phyloP scores from a whole-genome alignment of 495 filamentous ascomycete species.

The Aspergillus nidulans region DNA sequence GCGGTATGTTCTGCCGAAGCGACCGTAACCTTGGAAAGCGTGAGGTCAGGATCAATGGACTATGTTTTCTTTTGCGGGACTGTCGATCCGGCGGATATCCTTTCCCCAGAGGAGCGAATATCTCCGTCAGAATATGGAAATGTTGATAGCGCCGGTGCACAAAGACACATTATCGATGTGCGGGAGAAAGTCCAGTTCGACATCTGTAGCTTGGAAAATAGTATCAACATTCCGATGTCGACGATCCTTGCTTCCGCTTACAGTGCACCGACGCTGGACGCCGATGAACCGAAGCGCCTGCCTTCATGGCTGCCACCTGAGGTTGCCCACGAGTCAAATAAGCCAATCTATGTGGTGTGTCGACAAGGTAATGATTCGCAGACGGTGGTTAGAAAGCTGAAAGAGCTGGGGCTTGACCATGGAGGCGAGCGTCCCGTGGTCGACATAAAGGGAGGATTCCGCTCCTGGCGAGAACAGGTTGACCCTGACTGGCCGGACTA shows the following conservation, averaged over 20 bases:
- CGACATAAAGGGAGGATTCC: slow-evolving; percentile 78
- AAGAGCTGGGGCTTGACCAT: slow-evolving; percentile 58
- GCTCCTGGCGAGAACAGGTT: slow-evolving; percentile 76
- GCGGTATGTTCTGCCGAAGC: slow-evolving; percentile 65
- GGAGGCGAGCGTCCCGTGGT: slow-evolving; percentile 57
- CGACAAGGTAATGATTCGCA: slow-evolving; percentile 88
- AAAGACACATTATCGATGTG: slow-evolving; percentile 62
- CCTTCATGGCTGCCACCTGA: slow-evolving; percentile 45
- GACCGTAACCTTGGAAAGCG: slow-evolving; percentile 55
- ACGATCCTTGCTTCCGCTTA: slow-evolving; percentile 35
- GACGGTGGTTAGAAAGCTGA: slow-evolving; percentile 64
- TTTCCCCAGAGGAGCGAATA: slow-evolving; percentile 59
- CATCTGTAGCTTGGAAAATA: slow-evolving; percentile 68
- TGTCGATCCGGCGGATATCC: slow-evolving; percentile 41
- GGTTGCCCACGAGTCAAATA: slow-evolving; percentile 20
- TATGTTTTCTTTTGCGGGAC: slow-evolving; percentile 78
- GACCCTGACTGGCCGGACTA: slow-evolving; percentile 68
- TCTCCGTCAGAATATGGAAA: slow-evolving; percentile 49
- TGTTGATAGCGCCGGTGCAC: slow-evolving; percentile 33
- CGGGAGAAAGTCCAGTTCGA: slow-evolving; percentile 79
- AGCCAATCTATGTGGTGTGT: slow-evolving; percentile 73
- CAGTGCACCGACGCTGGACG: neutral
- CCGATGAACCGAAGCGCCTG: slow-evolving; percentile 12
- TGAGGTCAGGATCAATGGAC: slow-evolving; percentile 62
- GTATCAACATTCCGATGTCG: slow-evolving; percentile 64